A percentile compares a stretch with the other conserved stretches of the same genome.
Evolutionary conservation across 345 rosid species (phyloP).

Genomic region (Noccaea caerulescens): DNA sequence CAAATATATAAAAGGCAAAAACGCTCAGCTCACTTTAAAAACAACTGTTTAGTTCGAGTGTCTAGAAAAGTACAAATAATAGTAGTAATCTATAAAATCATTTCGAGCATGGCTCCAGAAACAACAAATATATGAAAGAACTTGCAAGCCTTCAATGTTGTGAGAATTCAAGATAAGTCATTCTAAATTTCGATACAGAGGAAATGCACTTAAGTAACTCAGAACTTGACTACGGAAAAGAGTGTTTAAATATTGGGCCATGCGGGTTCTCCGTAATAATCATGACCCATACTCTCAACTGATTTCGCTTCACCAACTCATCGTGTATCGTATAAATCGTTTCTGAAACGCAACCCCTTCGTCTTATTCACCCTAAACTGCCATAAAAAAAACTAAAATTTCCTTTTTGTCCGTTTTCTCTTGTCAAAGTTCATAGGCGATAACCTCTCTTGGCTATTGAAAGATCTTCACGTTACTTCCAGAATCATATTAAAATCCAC

Average conservation of each 20-base stretch:
- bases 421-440: slow-evolving; percentile 9
- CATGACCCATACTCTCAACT: neutral
- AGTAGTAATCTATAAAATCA: neutral
- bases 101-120: neutral
- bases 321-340: neutral
- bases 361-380: slow-evolving; percentile 10
- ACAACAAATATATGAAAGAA: neutral
- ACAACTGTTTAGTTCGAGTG: slow-evolving; percentile 11
- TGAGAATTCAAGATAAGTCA: neutral
- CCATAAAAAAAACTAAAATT: neutral
- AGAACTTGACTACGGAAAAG: slow-evolving; percentile 4
- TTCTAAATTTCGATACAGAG: slow-evolving; percentile 13
- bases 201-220: slow-evolving; percentile 2
- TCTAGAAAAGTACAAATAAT: neutral
- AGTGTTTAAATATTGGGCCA: neutral
- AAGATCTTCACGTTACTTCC: slow-evolving; percentile 21
- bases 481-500: slow-evolving; percentile 3
- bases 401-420: slow-evolving; percentile 1
- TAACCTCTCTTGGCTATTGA: slow-evolving; percentile 16
- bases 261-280: too few relatives aligned
- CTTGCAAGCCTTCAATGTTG: neutral
- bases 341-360: slow-evolving; percentile 4
- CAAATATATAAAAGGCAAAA: neutral
- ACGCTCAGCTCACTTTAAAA: neutral
- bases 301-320: slow-evolving; percentile 15